These are phyloP conservation scores for Fonsecaea monophora DNA, from an alignment of 2,329 filamentous ascomycete species.

Conservation along the genomic window DNA sequence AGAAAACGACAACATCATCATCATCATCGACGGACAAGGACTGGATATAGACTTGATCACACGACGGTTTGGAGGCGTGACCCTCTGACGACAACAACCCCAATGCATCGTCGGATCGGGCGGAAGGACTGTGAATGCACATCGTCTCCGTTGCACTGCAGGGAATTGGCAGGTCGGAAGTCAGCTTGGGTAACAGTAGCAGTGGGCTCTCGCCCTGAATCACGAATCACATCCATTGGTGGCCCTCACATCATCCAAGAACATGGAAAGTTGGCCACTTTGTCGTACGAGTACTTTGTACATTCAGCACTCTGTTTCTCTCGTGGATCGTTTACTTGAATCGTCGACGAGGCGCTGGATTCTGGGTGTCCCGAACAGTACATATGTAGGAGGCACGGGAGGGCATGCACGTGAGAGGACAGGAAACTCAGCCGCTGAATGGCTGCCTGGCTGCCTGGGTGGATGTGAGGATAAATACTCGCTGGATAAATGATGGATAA, in stretches of 20 bases:
- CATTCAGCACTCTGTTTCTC: too few relatives aligned
- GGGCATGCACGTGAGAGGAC: too few relatives aligned
- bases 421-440: too few relatives aligned
- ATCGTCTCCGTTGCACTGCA: neutral
- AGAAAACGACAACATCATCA: neutral
- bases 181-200: neutral
- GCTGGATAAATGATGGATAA: too few relatives aligned
- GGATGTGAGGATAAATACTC: too few relatives aligned
- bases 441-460: too few relatives aligned
- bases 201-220: constrained; percentile 1
- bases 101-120: neutral
- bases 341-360: too few relatives aligned
- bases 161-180: neutral
- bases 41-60: neutral
- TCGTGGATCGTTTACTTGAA: too few relatives aligned
- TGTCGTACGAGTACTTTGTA: neutral
- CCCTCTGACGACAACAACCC: neutral
- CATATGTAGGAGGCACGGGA: too few relatives aligned
- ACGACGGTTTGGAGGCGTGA: neutral
- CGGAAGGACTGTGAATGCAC: neutral
- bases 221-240: neutral
- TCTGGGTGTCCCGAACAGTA: too few relatives aligned
- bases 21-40: neutral
- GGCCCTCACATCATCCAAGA: neutral
- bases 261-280: neutral